Conservation (phyloP, 257 asterid species). For the Verbena officinalis region DNA sequence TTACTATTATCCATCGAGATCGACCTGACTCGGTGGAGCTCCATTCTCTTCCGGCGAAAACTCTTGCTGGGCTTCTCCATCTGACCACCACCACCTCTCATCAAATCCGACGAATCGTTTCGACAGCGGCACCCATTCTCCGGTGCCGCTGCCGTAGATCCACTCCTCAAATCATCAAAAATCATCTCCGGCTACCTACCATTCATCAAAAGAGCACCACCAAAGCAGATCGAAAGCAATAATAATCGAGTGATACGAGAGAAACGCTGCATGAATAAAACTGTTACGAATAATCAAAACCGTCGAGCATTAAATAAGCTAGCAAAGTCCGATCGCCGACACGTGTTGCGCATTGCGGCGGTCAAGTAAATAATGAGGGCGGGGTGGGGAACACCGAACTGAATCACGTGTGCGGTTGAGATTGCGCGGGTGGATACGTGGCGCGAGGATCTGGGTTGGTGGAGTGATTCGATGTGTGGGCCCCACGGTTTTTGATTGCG, state of each 20-base stretch:
- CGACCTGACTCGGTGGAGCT: conserved; percentile 29
- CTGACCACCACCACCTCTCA: neutral
- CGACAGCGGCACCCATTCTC: conserved; percentile 16
- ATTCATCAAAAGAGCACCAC: neutral
- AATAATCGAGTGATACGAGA: too few relatives aligned
- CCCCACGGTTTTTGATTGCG: neutral
- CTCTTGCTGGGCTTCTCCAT: neutral
- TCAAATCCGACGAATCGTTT: neutral
- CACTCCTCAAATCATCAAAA: conserved; percentile 7
- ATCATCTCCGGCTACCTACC: conserved; percentile 23
- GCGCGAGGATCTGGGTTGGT: conserved; percentile 9
- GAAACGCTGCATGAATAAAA: conserved; percentile 24
- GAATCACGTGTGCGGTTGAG: conserved; percentile 36
- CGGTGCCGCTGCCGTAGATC: conserved; percentile 11
- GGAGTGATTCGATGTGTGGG: conserved; percentile 2
- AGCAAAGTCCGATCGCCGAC: neutral
- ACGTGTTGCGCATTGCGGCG: conserved; percentile 41
- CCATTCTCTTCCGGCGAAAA: conserved; percentile 35
- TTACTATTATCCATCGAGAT: conserved; percentile 3
- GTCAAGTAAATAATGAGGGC: conserved; percentile 25
- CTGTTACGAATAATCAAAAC: neutral
- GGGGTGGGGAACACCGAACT: conserved; percentile 21
- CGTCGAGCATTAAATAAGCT: conserved; percentile 27
- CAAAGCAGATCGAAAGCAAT: neutral
- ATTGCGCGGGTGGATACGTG: conserved; percentile 29